phyloP scores from a whole-genome alignment of 345 rosid genomes.

The Dimocarpus longan region DNA sequence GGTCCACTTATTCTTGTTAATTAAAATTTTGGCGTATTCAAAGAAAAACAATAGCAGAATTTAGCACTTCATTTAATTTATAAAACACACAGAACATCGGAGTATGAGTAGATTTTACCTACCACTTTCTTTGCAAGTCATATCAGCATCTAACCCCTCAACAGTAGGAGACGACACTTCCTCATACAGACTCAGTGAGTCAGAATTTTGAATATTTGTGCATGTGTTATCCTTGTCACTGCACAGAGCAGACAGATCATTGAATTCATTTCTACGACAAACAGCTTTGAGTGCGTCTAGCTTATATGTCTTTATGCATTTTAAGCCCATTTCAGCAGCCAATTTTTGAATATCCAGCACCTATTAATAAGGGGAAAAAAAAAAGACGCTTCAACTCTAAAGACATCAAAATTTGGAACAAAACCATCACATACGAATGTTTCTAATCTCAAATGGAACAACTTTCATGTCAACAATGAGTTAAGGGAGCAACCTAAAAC shows the following conservation, averaged over 20 bases:
- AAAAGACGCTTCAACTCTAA: neutral
- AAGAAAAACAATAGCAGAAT: neutral
- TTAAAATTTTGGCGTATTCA: neutral
- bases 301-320: constrained; percentile 76
- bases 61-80: neutral
- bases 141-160: constrained; percentile 35
- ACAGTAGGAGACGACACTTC: constrained; percentile 31
- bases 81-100: neutral
- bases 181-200: constrained; percentile 27
- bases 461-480: neutral
- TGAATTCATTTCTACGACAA: constrained; percentile 44
- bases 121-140: constrained; percentile 40
- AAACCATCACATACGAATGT: neutral
- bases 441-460: neutral
- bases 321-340: constrained; percentile 88
- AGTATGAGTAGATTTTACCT: constrained; percentile 23
- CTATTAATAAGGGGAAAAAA: constrained; percentile 33
- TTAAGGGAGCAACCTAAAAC: neutral
- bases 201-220: constrained; percentile 35
- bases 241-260: constrained; percentile 28
- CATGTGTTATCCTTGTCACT: constrained; percentile 26
- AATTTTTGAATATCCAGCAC: constrained; percentile 76
- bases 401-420: neutral
- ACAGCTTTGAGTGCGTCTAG: constrained; percentile 92
- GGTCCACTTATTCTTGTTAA: neutral